These are phyloP conservation scores for Borovskyia barvae DNA, from an alignment of 208 protist species.

Conservation along the genomic window DNA sequence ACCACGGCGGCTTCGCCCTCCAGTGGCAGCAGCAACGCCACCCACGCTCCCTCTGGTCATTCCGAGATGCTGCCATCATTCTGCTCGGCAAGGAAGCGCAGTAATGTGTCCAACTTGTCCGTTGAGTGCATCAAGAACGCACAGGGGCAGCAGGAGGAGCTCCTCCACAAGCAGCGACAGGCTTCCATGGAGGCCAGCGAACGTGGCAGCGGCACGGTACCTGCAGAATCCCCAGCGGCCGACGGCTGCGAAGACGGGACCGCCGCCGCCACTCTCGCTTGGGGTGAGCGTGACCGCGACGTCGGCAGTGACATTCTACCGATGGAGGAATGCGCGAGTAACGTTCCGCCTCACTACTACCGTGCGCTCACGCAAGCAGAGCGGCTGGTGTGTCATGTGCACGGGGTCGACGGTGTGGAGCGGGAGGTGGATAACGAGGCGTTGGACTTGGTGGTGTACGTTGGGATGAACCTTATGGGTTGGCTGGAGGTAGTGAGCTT, in stretches of 20 bases:
- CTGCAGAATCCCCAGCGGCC: not conserved
- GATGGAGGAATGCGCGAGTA: not conserved
- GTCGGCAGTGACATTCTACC: not conserved
- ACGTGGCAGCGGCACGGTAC: not conserved
- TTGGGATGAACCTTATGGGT: slow-evolving; percentile 79
- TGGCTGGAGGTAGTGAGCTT: slow-evolving; percentile 83
- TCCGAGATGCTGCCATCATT: slow-evolving; percentile 3
- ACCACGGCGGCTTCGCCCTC: not conserved
- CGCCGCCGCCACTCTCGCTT: not conserved
- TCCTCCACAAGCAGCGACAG: not conserved
- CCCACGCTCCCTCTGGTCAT: slow-evolving; percentile 9
- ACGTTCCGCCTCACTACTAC: slow-evolving; percentile 15
- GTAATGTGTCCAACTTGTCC: slow-evolving; percentile 1
- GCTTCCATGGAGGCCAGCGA: not conserved
- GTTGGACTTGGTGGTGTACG: slow-evolving; percentile 73
- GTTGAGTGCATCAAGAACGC: slow-evolving; percentile 1
- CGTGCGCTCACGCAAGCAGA: slow-evolving; percentile 45
- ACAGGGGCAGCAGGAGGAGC: not conserved
- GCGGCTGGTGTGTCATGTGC: slow-evolving; percentile 52
- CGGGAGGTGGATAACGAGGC: slow-evolving; percentile 78
- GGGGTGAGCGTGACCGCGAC: not conserved
- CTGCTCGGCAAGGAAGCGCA: slow-evolving; percentile 1
- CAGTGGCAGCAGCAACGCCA: slow-evolving; percentile 1
- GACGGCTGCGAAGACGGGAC: not conserved
- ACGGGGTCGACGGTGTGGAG: slow-evolving; percentile 62